Base-by-base conservation (phyloP, 192 early-diverging fungal genomes). In the Coemansia sp. region DNA sequence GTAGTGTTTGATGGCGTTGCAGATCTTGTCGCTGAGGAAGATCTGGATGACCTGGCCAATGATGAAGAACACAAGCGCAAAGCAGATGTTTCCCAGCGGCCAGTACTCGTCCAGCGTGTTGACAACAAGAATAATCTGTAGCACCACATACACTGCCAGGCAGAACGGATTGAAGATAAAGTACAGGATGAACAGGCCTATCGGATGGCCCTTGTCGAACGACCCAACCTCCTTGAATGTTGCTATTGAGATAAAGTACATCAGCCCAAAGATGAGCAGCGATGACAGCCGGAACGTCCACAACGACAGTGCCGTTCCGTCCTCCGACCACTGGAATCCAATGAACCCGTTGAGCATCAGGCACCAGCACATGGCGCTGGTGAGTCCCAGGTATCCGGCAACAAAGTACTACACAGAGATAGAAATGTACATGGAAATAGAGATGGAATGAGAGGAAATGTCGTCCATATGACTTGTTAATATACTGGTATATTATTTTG, bases 241-340 rank as follows among this genome's bases (percentile, higher is more conserved):
- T 32, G 88, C 88, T 48, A 96, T 91, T 54, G 90, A 85, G 61
- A 97, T 78, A 72, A 92, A 88, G 69, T 88, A 90, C 45, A 89
- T 90, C 40, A 92, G 64, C 6, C 87, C 85, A 66, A 95, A 95
- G 22, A 96, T 88, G 40, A 94, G 67, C 48, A 95, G 78, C 16
- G 93, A 92, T 51, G 89, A 86, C 65, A 95, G 85, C 39, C 95
- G 93, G 69, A 98, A 90, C 8, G 94, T 93, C 95, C 97, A 98
- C 57, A 99, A 89, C 12, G 97, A 98, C 63, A 88, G 69, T 9
- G 93, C 86, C 4, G 95, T 98, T 66, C 97, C 95, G 77, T 99
- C 97, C 71, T 99, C 95, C 11, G 91, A 88, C 90, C 94, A 99
- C 84, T 97, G 95, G 86, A 96, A 97, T 8, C 94, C 93, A 45